These are phyloP conservation scores for Leishmania gerbilli DNA, from an alignment of 208 protist genomes.

Conservation along the genomic window DNA sequence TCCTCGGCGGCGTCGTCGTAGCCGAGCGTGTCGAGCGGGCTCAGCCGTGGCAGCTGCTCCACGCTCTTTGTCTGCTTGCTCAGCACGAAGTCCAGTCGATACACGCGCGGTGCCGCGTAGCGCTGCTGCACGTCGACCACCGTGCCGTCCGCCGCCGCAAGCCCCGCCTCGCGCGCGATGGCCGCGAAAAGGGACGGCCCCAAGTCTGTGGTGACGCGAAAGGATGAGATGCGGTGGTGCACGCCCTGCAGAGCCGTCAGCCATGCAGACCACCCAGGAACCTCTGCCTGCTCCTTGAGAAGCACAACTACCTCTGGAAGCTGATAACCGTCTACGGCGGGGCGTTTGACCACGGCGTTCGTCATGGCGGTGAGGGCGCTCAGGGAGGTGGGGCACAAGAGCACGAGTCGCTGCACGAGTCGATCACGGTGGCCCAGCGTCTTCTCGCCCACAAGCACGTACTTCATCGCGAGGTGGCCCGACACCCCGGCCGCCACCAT, in stretches of 20 bases:
- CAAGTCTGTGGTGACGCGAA: constrained; percentile 37
- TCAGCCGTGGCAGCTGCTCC: constrained; percentile 62
- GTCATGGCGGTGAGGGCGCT: constrained; percentile 22
- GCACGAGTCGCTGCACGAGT: constrained; percentile 54
- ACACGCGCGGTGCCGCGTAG: constrained; percentile 54
- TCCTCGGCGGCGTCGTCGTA: constrained; percentile 37
- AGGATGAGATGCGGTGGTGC: constrained; percentile 21
- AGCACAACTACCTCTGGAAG: constrained; percentile 52
- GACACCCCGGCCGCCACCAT: constrained; percentile 77
- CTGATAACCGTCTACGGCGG: constrained; percentile 33
- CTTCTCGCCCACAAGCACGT: constrained; percentile 73
- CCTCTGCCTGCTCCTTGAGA: constrained; percentile 35
- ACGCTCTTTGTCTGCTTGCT: constrained; percentile 74
- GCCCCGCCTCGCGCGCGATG: constrained; percentile 38
- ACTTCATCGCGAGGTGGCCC: constrained; percentile 62
- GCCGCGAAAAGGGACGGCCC: constrained; percentile 52
- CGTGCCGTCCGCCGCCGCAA: constrained; percentile 49
- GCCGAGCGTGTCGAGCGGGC: constrained; percentile 62
- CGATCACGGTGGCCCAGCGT: constrained; percentile 70
- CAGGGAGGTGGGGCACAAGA: constrained; percentile 63
- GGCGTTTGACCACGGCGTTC: constrained; percentile 25
- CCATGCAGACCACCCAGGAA: constrained; percentile 35
- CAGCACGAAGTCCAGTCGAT: constrained; percentile 81
- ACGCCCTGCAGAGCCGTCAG: constrained; percentile 25
- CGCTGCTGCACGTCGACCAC: constrained; percentile 45